These are phyloP conservation scores for Lepidium didymum DNA, from an alignment of 345 rosid genomes.

Conservation along the genomic window DNA sequence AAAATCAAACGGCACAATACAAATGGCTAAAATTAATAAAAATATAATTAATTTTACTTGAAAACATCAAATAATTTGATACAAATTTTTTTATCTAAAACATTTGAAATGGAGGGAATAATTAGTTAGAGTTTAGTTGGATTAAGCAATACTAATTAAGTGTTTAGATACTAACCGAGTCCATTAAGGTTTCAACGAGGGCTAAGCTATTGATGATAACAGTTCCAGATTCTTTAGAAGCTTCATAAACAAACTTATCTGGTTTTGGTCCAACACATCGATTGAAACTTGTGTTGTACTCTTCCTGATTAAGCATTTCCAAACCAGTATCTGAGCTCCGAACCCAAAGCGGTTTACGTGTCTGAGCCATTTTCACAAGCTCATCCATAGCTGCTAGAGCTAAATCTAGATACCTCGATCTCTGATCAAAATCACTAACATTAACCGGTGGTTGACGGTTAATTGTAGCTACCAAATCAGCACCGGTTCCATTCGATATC, in stretches of 20 bases:
- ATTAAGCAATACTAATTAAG: not conserved
- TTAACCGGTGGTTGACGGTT: conserved; percentile 24
- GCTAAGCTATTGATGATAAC: conserved; percentile 90
- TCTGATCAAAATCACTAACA: conserved; percentile 41
- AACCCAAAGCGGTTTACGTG: conserved; percentile 79
- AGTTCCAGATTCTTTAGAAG: conserved; percentile 74
- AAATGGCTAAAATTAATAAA: too few relatives aligned
- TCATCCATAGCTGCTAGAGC: conserved; percentile 92
- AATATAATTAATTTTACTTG: too few relatives aligned
- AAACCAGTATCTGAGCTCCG: conserved; percentile 44
- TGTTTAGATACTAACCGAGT: conserved; percentile 47
- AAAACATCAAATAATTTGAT: too few relatives aligned
- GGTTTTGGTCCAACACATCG: conserved; percentile 74
- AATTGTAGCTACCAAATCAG: not conserved
- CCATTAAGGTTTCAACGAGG: conserved; percentile 90
- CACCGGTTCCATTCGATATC: conserved; percentile 33
- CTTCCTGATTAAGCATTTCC: conserved; percentile 60
- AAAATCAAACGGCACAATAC: too few relatives aligned
- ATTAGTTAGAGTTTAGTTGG: too few relatives aligned
- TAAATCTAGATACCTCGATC: conserved; percentile 79
- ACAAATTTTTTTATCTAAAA: too few relatives aligned
- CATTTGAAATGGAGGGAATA: too few relatives aligned
- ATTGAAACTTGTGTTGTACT: conserved; percentile 52
- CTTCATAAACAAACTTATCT: conserved; percentile 64
- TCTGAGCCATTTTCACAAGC: conserved; percentile 71